Evolutionary conservation across 345 rosid genomes (phyloP).

Genomic region (Pistacia vera): DNA sequence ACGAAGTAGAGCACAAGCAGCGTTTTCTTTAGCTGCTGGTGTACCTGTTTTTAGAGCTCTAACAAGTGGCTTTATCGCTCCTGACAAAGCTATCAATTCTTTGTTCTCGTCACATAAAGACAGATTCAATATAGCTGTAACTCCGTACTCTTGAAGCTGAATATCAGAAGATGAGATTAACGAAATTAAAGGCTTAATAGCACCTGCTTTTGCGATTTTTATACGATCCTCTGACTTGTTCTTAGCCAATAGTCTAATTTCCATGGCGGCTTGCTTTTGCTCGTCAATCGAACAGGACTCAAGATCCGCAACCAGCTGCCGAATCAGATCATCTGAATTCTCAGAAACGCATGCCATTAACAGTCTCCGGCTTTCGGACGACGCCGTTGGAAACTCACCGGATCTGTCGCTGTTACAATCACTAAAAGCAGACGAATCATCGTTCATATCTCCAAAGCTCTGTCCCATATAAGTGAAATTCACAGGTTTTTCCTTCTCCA

Average conservation of each 20-base stretch:
- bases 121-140: slow-evolving; percentile 87
- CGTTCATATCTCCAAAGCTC: slow-evolving; percentile 44
- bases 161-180: slow-evolving; percentile 67
- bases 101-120: slow-evolving; percentile 97
- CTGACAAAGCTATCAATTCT: slow-evolving; percentile 65
- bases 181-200: slow-evolving; percentile 73
- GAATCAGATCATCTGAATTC: slow-evolving; percentile 67
- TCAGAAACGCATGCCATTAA: slow-evolving; percentile 70
- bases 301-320: slow-evolving; percentile 70
- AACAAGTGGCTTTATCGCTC: slow-evolving; percentile 87
- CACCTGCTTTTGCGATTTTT: slow-evolving; percentile 83
- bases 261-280: slow-evolving; percentile 97
- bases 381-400: slow-evolving; percentile 74
- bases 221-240: slow-evolving; percentile 84
- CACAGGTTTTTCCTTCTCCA: slow-evolving; percentile 45
- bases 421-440: slow-evolving; percentile 77
- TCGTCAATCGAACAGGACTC: slow-evolving; percentile 76
- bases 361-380: slow-evolving; percentile 67
- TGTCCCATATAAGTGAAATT: slow-evolving; percentile 50
- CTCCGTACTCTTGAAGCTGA: slow-evolving; percentile 90
- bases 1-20: slow-evolving; percentile 89
- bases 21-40: slow-evolving; percentile 81
- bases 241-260: slow-evolving; percentile 87
- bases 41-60: slow-evolving; percentile 73
- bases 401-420: slow-evolving; percentile 96